These are phyloP conservation scores for Gnetum montanum DNA, from an alignment of 75 land plant genomes.

Conservation along the genomic window DNA sequence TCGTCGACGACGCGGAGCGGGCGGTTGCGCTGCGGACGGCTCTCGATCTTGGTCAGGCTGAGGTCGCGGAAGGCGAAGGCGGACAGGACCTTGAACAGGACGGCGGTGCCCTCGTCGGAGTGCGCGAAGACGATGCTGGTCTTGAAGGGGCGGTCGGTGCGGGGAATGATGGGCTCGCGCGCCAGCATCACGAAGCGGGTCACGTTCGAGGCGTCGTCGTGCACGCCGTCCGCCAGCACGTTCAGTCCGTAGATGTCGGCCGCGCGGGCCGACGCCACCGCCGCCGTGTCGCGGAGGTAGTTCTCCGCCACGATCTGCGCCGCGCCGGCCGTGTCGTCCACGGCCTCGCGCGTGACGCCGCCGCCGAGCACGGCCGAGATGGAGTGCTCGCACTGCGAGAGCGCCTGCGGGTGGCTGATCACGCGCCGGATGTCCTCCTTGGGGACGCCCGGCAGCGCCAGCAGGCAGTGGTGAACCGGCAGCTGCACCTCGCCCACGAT, in stretches of 20 bases:
- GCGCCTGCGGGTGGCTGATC: slow-evolving; percentile 59
- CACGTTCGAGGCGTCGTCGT: slow-evolving; percentile 31
- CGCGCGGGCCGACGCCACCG: slow-evolving; percentile 32
- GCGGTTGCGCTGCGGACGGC: slow-evolving; percentile 30
- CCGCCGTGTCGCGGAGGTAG: slow-evolving; percentile 28
- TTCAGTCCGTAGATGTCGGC: slow-evolving; percentile 39
- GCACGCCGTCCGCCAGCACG: slow-evolving; percentile 37
- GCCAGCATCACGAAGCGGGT: slow-evolving; percentile 48
- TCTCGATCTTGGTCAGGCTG: slow-evolving; percentile 41
- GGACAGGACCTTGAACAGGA: slow-evolving; percentile 36
- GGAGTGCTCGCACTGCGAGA: slow-evolving; percentile 58
- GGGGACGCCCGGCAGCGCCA: slow-evolving; percentile 57
- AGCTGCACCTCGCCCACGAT: slow-evolving; percentile 78
- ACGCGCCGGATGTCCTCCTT: slow-evolving; percentile 40
- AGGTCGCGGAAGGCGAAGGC: slow-evolving; percentile 39
- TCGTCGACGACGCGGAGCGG: slow-evolving; percentile 35
- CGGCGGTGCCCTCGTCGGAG: slow-evolving; percentile 30
- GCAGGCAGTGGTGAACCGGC: slow-evolving; percentile 64
- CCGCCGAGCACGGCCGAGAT: slow-evolving; percentile 43
- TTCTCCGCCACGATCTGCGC: slow-evolving; percentile 38
- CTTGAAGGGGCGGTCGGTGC: slow-evolving; percentile 40
- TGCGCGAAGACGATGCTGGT: slow-evolving; percentile 47
- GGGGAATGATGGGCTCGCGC: slow-evolving; percentile 40
- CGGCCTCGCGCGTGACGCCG: slow-evolving; percentile 48
- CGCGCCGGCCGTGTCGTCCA: slow-evolving; percentile 74